These are phyloP conservation scores for Amoeboaphelidium protococcarum DNA, from an alignment of 371 early-diverging fungal genomes.

Conservation along the genomic window DNA sequence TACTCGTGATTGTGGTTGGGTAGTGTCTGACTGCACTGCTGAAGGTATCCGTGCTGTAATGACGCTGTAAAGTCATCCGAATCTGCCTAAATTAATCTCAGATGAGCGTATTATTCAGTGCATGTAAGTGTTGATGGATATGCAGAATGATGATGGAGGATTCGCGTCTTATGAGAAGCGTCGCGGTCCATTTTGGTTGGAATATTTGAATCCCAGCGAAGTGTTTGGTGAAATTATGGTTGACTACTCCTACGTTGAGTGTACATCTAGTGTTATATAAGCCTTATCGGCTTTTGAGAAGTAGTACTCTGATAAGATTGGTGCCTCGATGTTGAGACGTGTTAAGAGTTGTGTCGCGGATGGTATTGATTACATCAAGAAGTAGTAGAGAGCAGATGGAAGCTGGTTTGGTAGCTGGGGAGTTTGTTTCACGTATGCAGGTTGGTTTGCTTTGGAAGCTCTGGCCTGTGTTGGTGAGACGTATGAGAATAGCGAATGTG, in stretches of 20 bases:
- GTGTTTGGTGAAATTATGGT: conserved; percentile 88
- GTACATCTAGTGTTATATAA: conserved; percentile 72
- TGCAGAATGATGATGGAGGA: conserved; percentile 76
- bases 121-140: conserved; percentile 58
- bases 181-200: conserved; percentile 49
- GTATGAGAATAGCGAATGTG: conserved; percentile 33
- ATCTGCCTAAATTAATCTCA: conserved; percentile 8
- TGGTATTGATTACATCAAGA: conserved; percentile 40
- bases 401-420: conserved; percentile 91
- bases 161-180: conserved; percentile 69
- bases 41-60: conserved; percentile 67
- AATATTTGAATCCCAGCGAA: conserved; percentile 74
- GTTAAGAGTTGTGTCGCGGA: no score
- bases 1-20: conserved; percentile 72
- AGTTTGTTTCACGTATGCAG: conserved; percentile 90
- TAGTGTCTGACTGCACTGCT: conserved; percentile 89
- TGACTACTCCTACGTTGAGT: conserved; percentile 88
- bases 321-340: no score
- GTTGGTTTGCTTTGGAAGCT: conserved; percentile 71
- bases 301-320: conserved; percentile 42
- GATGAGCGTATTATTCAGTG: conserved; percentile 47
- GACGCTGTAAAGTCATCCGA: conserved; percentile 33
- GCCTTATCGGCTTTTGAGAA: conserved; percentile 49
- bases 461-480: conserved; percentile 51
- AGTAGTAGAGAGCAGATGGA: conserved; percentile 49